phyloP scores from a whole-genome alignment of 2,329 filamentous ascomycete genomes.

The Trichoderma cornu-damae region DNA sequence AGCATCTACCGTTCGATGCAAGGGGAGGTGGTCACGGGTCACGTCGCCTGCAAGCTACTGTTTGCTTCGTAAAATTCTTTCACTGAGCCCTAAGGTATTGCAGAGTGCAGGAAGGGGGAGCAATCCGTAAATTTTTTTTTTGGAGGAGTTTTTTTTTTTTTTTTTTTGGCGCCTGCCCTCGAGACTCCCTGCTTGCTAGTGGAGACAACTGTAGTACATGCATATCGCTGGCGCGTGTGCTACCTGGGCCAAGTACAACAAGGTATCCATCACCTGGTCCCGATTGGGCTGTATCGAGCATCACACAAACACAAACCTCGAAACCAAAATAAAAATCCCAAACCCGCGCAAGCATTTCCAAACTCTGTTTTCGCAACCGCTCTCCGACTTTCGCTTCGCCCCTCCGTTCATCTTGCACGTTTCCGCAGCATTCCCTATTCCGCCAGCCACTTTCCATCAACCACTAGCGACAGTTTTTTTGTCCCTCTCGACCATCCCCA shows the following conservation, averaged over 20 bases:
- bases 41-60: neutral
- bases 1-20: neutral
- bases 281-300: slow-evolving; percentile 9
- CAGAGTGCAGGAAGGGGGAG: too few relatives aligned
- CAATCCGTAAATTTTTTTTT: too few relatives aligned
- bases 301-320: slow-evolving; percentile 16
- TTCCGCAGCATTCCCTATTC: neutral
- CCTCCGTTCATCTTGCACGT: neutral
- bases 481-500: neutral
- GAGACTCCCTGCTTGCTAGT: neutral
- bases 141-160: too few relatives aligned
- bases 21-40: neutral
- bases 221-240: neutral
- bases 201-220: neutral
- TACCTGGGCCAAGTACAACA: neutral
- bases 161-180: too few relatives aligned
- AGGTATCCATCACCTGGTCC: neutral
- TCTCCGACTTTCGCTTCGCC: neutral
- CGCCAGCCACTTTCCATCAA: neutral
- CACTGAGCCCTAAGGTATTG: too few relatives aligned
- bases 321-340: slow-evolving; percentile 5
- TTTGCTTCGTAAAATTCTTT: too few relatives aligned
- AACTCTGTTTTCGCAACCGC: slow-evolving; percentile 2
- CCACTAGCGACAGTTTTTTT: neutral
- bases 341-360: slow-evolving; percentile 5